Evolutionary conservation across 2,329 filamentous ascomycete genomes (phyloP).

Genomic region (Beauveria brongniartii): DNA sequence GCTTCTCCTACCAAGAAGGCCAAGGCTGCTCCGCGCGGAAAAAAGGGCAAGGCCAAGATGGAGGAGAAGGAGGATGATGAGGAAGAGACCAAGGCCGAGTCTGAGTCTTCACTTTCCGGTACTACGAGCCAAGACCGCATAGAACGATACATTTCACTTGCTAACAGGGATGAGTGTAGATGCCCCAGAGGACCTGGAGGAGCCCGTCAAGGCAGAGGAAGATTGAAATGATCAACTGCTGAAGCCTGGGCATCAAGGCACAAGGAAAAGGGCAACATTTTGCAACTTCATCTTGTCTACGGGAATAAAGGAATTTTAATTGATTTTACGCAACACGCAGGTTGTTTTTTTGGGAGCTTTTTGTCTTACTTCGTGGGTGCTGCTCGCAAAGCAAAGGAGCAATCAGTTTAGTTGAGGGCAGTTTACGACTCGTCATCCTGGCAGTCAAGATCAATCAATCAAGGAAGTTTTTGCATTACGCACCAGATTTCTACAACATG

Average conservation of each 20-base stretch:
- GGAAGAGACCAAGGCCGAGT: slow-evolving; percentile 16
- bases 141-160: background rate
- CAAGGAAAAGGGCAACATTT: background rate
- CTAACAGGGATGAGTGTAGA: background rate
- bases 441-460: background rate
- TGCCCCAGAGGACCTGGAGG: background rate
- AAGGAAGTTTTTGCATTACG: background rate
- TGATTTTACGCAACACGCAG: background rate
- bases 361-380: background rate
- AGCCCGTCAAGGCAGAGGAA: background rate
- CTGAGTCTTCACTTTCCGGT: slow-evolving; percentile 22
- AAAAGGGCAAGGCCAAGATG: slow-evolving; percentile 13
- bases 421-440: background rate
- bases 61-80: slow-evolving; percentile 15
- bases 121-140: background rate
- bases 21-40: slow-evolving; percentile 16
- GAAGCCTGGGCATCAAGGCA: background rate
- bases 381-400: background rate
- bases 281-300: background rate
- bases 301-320: background rate
- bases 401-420: background rate
- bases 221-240: background rate
- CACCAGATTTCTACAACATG: too few relatives aligned
- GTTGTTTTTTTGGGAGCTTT: background rate
- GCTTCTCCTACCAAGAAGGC: slow-evolving; percentile 19